These are phyloP conservation scores for Physcomitrellopsis africana DNA, from an alignment of 225 moss, liverwort and hornwort species.

Conservation along the genomic window DNA sequence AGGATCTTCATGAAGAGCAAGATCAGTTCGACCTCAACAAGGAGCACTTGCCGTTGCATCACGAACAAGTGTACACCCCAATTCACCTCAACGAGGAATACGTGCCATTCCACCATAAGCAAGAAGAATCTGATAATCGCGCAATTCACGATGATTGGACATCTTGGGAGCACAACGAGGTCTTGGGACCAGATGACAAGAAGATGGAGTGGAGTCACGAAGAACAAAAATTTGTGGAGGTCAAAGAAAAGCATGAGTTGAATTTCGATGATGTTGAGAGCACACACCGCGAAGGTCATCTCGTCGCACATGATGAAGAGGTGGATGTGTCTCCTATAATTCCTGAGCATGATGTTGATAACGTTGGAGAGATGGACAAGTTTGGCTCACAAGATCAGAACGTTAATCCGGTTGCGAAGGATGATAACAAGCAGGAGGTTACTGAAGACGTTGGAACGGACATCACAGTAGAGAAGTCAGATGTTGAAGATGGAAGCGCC, in stretches of 20 bases:
- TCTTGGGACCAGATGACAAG: constrained; percentile 30
- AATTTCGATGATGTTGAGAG: not conserved
- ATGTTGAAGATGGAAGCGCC: not conserved
- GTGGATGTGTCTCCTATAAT: not conserved
- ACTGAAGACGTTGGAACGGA: constrained; percentile 11
- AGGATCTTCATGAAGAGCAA: no score
- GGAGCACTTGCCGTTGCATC: not conserved
- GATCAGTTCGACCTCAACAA: no score
- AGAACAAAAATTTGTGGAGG: constrained; percentile 22
- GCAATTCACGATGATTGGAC: constrained; percentile 24
- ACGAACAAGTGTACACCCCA: not conserved
- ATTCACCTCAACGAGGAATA: not conserved
- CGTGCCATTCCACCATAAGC: constrained; percentile 15
- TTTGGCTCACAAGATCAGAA: not conserved
- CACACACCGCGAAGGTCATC: not conserved
- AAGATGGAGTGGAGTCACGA: constrained; percentile 21
- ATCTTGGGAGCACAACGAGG: constrained; percentile 36
- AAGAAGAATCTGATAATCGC: not conserved
- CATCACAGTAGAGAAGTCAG: not conserved
- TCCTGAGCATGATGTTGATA: not conserved
- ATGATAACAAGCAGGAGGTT: not conserved
- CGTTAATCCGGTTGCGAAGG: constrained; percentile 13
- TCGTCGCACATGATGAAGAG: not conserved
- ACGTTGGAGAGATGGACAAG: not conserved
- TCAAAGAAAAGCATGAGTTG: not conserved